Conservation (phyloP, 441 rosid species). For the Viola pubescens region DNA sequence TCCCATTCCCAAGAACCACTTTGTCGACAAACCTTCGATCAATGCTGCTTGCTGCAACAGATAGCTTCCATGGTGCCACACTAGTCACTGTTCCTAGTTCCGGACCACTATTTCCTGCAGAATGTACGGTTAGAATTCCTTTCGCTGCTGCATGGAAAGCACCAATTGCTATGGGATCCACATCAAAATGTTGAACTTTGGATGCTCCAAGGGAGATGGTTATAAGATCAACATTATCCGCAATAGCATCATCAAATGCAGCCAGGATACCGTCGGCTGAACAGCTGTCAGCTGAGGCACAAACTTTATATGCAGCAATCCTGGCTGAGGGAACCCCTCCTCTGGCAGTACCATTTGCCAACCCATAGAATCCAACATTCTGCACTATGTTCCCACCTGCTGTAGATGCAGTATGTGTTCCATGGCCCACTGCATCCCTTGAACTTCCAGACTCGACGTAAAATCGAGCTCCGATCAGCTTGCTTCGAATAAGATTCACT, state of each 20-base stretch:
- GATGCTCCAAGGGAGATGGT: slow-evolving; percentile 2
- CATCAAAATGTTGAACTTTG: not conserved
- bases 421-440: slow-evolving; percentile 20
- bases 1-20: slow-evolving; percentile 32
- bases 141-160: slow-evolving; percentile 37
- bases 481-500: slow-evolving; percentile 2
- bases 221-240: slow-evolving; percentile 25
- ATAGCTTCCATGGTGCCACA: slow-evolving; percentile 43
- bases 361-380: slow-evolving; percentile 17
- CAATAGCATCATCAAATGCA: slow-evolving; percentile 31
- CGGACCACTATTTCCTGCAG: slow-evolving; percentile 45
- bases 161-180: slow-evolving; percentile 21
- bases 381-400: slow-evolving; percentile 23
- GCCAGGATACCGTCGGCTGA: slow-evolving; percentile 7
- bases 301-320: slow-evolving; percentile 20
- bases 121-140: slow-evolving; percentile 30
- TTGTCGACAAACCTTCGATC: slow-evolving; percentile 32
- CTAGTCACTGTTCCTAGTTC: slow-evolving; percentile 11
- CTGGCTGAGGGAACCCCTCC: slow-evolving; percentile 26
- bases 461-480: slow-evolving; percentile 41
- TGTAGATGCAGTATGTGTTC: slow-evolving; percentile 31
- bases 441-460: slow-evolving; percentile 13
- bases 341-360: slow-evolving; percentile 19
- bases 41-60: slow-evolving; percentile 43
- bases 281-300: not conserved